Evolutionary conservation across 345 rosid species (phyloP).

Genomic region (Laguncularia racemosa): DNA sequence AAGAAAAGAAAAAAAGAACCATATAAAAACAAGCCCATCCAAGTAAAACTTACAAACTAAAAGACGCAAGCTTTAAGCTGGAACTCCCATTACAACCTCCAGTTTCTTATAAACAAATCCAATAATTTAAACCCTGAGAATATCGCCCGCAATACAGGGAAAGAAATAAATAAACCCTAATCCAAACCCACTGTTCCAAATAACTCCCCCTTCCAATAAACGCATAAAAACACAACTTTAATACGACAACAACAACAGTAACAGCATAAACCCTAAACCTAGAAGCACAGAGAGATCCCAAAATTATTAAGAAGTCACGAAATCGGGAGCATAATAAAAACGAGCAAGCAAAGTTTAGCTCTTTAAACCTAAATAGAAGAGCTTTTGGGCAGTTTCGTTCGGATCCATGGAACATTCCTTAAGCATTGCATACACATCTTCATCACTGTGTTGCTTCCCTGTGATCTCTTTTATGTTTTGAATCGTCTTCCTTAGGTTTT

Average conservation of each 20-base stretch:
- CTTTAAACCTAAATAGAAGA: conserved; percentile 55
- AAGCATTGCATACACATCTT: conserved; percentile 67
- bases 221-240: not conserved
- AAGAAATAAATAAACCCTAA: conserved; percentile 1
- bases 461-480: conserved; percentile 69
- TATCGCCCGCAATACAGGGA: not conserved
- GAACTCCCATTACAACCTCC: too few species aligned
- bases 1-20: too few species aligned
- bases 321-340: conserved; percentile 10
- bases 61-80: too few species aligned
- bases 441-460: conserved; percentile 75
- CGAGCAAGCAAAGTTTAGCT: not conserved
- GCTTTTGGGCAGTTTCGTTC: conserved; percentile 71
- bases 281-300: not conserved
- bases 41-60: too few species aligned
- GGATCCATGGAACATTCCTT: conserved; percentile 74
- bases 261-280: not conserved
- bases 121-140: too few species aligned
- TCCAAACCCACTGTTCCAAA: not conserved
- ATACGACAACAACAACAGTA: not conserved
- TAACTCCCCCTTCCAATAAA: not conserved
- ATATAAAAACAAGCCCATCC: too few species aligned
- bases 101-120: too few species aligned
- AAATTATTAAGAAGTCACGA: not conserved
- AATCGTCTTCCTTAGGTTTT: conserved; percentile 39